Evolutionary conservation across 805 yeast genomes (phyloP).

Genomic region (Middelhovenomyces tepae): DNA sequence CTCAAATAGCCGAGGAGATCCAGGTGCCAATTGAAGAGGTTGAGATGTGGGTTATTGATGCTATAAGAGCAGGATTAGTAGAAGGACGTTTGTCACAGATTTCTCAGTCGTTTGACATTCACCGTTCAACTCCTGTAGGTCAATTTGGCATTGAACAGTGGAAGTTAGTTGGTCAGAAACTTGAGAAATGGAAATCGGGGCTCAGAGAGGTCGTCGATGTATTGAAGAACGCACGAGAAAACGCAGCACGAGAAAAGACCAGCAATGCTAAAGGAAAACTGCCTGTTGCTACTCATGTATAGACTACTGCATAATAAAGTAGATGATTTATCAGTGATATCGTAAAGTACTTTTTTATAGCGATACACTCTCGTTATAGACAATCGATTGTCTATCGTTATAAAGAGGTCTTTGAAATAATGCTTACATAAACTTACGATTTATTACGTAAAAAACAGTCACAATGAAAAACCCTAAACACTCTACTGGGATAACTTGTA

Average conservation of each 20-base stretch:
- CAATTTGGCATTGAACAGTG: constrained; percentile 31
- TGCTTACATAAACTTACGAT: not conserved
- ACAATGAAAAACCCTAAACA: no score
- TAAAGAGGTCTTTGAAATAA: no score
- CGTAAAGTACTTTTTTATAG: no score
- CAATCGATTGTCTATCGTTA: no score
- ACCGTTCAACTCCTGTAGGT: constrained; percentile 29
- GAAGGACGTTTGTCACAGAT: constrained; percentile 37
- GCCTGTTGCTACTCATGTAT: no score
- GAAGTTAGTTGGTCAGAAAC: constrained; percentile 26
- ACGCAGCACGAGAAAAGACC: no score
- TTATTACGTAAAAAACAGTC: no score
- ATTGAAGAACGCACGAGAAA: constrained; percentile 22
- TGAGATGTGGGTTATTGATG: constrained; percentile 34
- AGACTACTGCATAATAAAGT: no score
- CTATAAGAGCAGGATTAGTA: constrained; percentile 33
- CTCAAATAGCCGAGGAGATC: constrained; percentile 25
- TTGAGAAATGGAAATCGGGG: constrained; percentile 29
- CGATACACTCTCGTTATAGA: no score
- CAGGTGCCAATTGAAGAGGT: constrained; percentile 26
- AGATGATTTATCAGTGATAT: no score
- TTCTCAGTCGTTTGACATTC: constrained; percentile 27
- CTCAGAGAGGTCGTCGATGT: constrained; percentile 25
- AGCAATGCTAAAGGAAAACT: no score
- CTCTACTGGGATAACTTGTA: no score